These are phyloP conservation scores for Peribolospora baueri DNA, from an alignment of 768 basidiomycete species.

Conservation along the genomic window DNA sequence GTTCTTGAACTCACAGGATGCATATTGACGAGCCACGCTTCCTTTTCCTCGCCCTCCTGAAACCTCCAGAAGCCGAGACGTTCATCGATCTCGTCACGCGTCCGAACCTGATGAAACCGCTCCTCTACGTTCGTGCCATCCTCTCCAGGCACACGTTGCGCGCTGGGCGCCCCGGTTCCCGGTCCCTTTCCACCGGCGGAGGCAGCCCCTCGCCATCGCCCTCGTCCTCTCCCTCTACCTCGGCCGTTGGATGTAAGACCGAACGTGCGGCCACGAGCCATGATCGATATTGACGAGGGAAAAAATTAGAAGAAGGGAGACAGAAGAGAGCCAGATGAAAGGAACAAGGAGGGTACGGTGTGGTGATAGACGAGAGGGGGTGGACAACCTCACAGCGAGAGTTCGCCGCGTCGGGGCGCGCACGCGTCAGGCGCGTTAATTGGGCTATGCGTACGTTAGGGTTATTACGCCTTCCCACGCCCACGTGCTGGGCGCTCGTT, in stretches of 20 bases:
- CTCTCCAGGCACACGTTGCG: conserved; percentile 5
- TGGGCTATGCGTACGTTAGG: no score
- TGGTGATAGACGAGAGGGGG: no score
- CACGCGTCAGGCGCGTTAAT: no score
- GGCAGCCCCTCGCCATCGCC: background rate
- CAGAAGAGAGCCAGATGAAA: no score
- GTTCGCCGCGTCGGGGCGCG: no score
- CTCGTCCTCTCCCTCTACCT: conserved; percentile 5
- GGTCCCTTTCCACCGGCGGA: conserved; percentile 11
- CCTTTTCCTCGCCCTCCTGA: conserved; percentile 48
- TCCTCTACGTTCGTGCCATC: conserved; percentile 7
- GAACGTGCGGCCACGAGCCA: no score
- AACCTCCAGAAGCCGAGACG: conserved; percentile 66
- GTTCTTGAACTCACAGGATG: conserved; percentile 44
- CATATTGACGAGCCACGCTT: conserved; percentile 97
- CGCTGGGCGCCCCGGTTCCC: background rate
- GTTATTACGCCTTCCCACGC: no score
- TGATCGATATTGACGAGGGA: no score
- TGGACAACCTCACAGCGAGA: no score
- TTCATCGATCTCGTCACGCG: conserved; percentile 65
- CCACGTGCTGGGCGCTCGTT: no score
- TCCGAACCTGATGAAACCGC: conserved; percentile 6
- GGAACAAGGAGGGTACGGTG: no score
- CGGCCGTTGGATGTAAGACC: background rate
- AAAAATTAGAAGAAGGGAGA: no score